Conservation (phyloP, 768 basidiomycete species). For the Hypholoma fasciculare region DNA sequence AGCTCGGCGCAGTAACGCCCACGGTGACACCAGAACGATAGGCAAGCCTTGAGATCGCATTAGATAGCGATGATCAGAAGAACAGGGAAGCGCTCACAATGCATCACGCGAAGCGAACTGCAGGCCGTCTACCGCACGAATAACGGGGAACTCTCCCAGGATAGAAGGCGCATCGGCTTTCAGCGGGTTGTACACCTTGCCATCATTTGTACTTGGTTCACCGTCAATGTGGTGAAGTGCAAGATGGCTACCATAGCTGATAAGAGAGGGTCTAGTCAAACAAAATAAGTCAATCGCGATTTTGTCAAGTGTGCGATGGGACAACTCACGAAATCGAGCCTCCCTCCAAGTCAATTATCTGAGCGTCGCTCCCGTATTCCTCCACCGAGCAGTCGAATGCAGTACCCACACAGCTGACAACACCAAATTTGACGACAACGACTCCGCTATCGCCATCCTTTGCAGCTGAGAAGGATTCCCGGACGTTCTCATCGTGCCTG, state of each 20-base stretch:
- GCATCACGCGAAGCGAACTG: conserved; percentile 65
- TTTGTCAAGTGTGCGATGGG: conserved; percentile 23
- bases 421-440: conserved; percentile 54
- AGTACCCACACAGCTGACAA: conserved; percentile 52
- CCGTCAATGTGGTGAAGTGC: conserved; percentile 65
- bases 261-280: conserved; percentile 52
- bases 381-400: conserved; percentile 23
- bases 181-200: conserved; percentile 49
- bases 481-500: conserved; percentile 29
- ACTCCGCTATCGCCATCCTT: conserved; percentile 25
- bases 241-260: conserved; percentile 60
- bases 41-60: conserved; percentile 45
- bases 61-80: not conserved
- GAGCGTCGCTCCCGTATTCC: conserved; percentile 15
- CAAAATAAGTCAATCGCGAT: conserved; percentile 8
- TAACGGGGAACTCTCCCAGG: conserved; percentile 39
- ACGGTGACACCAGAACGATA: conserved; percentile 66
- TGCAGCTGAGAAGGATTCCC: conserved; percentile 28
- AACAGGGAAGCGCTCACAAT: conserved; percentile 23
- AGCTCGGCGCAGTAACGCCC: conserved; percentile 56
- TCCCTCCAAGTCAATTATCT: conserved; percentile 60
- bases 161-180: conserved; percentile 38
- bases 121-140: conserved; percentile 72
- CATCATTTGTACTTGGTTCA: conserved; percentile 63
- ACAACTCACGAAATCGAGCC: conserved; percentile 60